phyloP scores from a whole-genome alignment of 371 early-diverging fungal species.

The Lichtheimia ornata region DNA sequence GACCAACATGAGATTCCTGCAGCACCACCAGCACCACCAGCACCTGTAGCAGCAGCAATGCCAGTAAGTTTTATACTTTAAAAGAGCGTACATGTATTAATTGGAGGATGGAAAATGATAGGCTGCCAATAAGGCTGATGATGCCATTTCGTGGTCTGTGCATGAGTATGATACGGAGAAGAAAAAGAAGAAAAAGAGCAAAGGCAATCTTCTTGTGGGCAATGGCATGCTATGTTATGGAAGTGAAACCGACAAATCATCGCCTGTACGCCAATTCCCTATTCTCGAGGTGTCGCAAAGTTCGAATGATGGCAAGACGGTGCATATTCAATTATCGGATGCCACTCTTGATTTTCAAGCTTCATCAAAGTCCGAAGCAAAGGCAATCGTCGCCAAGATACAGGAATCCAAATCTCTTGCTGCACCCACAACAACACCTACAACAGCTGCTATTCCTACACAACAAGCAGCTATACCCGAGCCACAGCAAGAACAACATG shows the following conservation, averaged over 20 bases:
- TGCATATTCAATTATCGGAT: constrained; percentile 65
- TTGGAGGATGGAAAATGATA: constrained; percentile 1
- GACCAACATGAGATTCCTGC: neutral
- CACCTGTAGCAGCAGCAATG: constrained; percentile 5
- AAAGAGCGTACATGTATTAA: neutral
- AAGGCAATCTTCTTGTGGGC: constrained; percentile 71
- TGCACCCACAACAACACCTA: constrained; percentile 27
- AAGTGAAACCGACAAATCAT: constrained; percentile 72
- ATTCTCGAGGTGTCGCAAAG: constrained; percentile 63
- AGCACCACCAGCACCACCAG: neutral
- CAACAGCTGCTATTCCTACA: constrained; percentile 20
- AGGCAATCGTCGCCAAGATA: constrained; percentile 65
- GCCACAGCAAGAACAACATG: neutral
- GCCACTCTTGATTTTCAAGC: constrained; percentile 66
- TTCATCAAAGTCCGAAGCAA: constrained; percentile 68
- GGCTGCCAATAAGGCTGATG: constrained; percentile 22
- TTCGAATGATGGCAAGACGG: constrained; percentile 61
- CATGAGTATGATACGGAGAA: constrained; percentile 67
- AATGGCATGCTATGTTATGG: constrained; percentile 69
- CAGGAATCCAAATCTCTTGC: constrained; percentile 58
- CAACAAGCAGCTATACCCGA: constrained; percentile 18
- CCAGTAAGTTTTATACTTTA: constrained; percentile 8
- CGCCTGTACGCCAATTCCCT: constrained; percentile 68
- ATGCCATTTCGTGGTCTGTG: constrained; percentile 48
- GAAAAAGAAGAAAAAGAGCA: constrained; percentile 78